Conservation (phyloP, 768 basidiomycete species). For the Chalciporus piperatus region DNA sequence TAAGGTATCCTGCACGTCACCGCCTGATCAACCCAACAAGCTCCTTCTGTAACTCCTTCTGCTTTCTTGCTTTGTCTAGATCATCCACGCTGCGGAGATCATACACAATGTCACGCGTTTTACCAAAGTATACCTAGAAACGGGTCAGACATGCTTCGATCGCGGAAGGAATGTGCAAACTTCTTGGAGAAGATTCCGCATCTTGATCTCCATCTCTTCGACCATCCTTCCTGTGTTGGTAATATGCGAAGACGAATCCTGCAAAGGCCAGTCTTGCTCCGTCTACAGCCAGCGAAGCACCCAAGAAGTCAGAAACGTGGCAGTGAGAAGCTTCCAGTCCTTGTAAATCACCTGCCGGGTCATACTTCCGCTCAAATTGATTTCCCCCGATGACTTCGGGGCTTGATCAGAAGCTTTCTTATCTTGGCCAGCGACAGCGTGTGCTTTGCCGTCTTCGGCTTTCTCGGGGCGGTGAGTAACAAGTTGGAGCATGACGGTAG, state of each 20-base stretch:
- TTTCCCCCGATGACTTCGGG: slow-evolving; percentile 67
- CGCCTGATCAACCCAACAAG: slow-evolving; percentile 83
- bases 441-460: slow-evolving; percentile 21
- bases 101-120: slow-evolving; percentile 92
- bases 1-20: slow-evolving; percentile 30
- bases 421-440: slow-evolving; percentile 22
- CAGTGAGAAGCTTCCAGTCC: slow-evolving; percentile 4
- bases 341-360: slow-evolving; percentile 77
- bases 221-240: slow-evolving; percentile 93
- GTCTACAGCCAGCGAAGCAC: slow-evolving; percentile 43
- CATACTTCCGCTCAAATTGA: slow-evolving; percentile 93
- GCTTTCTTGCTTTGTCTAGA: slow-evolving; percentile 74
- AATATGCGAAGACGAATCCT: slow-evolving; percentile 81
- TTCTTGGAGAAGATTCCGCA: slow-evolving; percentile 93
- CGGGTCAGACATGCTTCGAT: slow-evolving; percentile 10
- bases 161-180: slow-evolving; percentile 34
- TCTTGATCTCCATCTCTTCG: slow-evolving; percentile 99
- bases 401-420: slow-evolving; percentile 42
- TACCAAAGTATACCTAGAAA: slow-evolving; percentile 85
- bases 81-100: slow-evolving; percentile 88
- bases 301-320: slow-evolving; percentile 9
- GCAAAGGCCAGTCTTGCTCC: slow-evolving; percentile 83
- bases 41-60: slow-evolving; percentile 88
- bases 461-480: slow-evolving; percentile 48
- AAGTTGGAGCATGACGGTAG: slow-evolving; percentile 94